These are phyloP conservation scores for Poa pratensis DNA, from an alignment of 176 grass and related monocot genomes.

Conservation along the genomic window DNA sequence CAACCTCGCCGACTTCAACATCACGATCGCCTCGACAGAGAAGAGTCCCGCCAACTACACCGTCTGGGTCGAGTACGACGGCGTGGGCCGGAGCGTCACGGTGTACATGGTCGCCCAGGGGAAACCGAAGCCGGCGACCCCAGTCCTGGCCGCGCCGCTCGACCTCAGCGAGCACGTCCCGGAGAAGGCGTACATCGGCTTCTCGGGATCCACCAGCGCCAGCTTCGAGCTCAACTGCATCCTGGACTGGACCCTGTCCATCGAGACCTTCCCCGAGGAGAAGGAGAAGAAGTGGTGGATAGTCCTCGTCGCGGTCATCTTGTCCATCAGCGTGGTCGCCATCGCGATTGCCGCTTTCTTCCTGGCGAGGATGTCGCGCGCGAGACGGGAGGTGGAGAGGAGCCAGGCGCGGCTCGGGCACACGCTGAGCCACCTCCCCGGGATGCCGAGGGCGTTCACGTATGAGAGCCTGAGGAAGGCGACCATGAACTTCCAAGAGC, in stretches of 20 bases:
- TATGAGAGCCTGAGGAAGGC: constrained; percentile 51
- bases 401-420: constrained; percentile 27
- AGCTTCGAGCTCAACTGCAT: constrained; percentile 75
- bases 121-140: neutral
- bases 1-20: constrained; percentile 36
- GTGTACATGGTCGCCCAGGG: constrained; percentile 35
- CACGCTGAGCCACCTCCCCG: constrained; percentile 54
- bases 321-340: neutral
- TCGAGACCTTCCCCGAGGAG: constrained; percentile 43
- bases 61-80: constrained; percentile 63
- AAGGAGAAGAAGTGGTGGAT: constrained; percentile 21
- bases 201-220: constrained; percentile 57
- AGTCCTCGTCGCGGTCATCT: neutral
- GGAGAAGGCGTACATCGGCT: constrained; percentile 53
- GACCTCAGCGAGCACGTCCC: constrained; percentile 56
- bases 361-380: neutral
- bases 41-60: constrained; percentile 42
- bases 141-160: constrained; percentile 39
- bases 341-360: constrained; percentile 12
- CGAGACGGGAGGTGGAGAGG: constrained; percentile 21
- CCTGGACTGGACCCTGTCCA: constrained; percentile 54
- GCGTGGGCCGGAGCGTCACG: constrained; percentile 26
- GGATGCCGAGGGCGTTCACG: constrained; percentile 51
- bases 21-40: constrained; percentile 38
- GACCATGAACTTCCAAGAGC: constrained; percentile 53